phyloP scores from a whole-genome alignment of 164 flowering plant genomes.

The Saururus chinensis region DNA sequence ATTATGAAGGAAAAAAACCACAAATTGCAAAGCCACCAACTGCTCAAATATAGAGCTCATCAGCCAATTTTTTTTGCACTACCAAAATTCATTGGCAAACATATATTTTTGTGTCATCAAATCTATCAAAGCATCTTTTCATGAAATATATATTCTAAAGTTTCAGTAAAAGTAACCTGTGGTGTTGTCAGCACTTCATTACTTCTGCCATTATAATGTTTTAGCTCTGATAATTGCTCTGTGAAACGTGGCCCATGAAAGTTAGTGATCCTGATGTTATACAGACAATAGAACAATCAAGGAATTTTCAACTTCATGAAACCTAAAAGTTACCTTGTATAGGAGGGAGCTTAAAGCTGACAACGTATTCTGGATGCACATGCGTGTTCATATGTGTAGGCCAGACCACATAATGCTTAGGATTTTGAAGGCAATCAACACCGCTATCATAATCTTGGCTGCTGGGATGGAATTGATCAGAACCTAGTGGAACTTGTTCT shows the following conservation, averaged over 20 bases:
- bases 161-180: neutral
- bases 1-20: too few species aligned
- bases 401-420: slow-evolving; percentile 45
- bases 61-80: neutral
- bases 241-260: neutral
- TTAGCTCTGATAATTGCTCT: neutral
- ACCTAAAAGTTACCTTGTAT: slow-evolving; percentile 16
- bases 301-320: neutral
- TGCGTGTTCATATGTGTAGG: slow-evolving; percentile 41
- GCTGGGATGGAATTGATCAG: slow-evolving; percentile 37
- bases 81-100: neutral
- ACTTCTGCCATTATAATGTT: neutral
- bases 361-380: slow-evolving; percentile 37
- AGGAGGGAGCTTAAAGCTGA: slow-evolving; percentile 36
- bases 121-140: neutral
- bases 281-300: neutral
- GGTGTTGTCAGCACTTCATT: neutral
- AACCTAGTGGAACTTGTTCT: slow-evolving; percentile 34
- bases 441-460: slow-evolving; percentile 42
- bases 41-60: slow-evolving; percentile 3
- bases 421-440: slow-evolving; percentile 28
- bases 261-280: neutral
- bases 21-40: slow-evolving; percentile 7
- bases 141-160: neutral
- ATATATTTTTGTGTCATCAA: neutral